These are phyloP conservation scores for Copromyces sp. DNA, from an alignment of 495 filamentous ascomycete genomes.

Conservation along the genomic window DNA sequence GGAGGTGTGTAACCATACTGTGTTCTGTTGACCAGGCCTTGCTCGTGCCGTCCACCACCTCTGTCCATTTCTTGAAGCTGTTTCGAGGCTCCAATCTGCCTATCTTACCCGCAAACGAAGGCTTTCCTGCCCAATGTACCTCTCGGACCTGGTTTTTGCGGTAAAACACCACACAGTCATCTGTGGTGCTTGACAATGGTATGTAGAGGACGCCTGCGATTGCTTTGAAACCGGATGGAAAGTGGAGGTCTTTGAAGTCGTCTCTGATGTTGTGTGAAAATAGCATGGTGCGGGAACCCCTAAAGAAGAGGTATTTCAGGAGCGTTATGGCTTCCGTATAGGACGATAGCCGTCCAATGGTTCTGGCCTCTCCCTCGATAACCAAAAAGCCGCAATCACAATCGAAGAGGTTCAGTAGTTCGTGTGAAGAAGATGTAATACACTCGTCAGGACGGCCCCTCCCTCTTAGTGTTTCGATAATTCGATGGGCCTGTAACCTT, in stretches of 20 bases:
- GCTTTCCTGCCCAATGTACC: conserved; percentile 79
- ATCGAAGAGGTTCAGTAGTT: conserved; percentile 67
- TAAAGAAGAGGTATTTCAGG: conserved; percentile 65
- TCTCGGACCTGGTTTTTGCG: conserved; percentile 58
- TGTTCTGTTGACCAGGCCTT: conserved; percentile 54
- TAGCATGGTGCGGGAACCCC: conserved; percentile 53
- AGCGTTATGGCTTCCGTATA: conserved; percentile 67
- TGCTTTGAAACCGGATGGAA: conserved; percentile 57
- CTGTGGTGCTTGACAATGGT: conserved; percentile 55
- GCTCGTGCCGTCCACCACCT: conserved; percentile 54
- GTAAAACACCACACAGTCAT: conserved; percentile 78
- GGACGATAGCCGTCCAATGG: conserved; percentile 55
- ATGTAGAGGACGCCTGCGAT: conserved; percentile 70
- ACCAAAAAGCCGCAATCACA: conserved; percentile 71
- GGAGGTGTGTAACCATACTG: conserved; percentile 1
- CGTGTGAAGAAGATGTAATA: conserved; percentile 74
- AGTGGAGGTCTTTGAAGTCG: conserved; percentile 68
- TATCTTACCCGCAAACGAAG: conserved; percentile 51
- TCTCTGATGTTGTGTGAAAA: conserved; percentile 56
- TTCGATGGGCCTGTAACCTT: conserved; percentile 57
- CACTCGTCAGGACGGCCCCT: conserved; percentile 70
- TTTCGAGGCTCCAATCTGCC: conserved; percentile 57
- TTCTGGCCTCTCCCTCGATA: conserved; percentile 69
- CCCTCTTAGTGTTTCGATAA: conserved; percentile 58
- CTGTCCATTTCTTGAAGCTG: conserved; percentile 59